phyloP scores from a whole-genome alignment of 306 rosid genomes.

The Geum urbanum region DNA sequence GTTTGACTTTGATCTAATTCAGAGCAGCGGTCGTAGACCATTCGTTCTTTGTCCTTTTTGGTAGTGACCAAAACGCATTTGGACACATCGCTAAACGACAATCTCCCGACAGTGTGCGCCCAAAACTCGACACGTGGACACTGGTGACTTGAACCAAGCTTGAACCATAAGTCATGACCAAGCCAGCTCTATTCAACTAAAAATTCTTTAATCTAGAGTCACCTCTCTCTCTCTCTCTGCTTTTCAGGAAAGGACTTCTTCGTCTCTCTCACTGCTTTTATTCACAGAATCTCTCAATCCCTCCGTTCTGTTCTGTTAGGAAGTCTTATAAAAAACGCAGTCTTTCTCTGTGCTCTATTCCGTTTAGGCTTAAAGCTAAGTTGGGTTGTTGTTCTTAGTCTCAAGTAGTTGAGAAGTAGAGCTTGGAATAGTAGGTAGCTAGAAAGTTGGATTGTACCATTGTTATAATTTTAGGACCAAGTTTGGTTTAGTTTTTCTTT shows the following conservation, averaged over 20 bases:
- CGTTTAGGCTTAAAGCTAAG: slow-evolving; percentile 15
- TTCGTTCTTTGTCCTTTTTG: background rate
- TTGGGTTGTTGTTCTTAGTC: background rate
- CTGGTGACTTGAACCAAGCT: slow-evolving; percentile 26
- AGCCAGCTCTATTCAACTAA: background rate
- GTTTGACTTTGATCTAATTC: background rate
- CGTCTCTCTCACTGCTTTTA: background rate
- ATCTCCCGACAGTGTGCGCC: slow-evolving; percentile 23
- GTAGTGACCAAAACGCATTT: slow-evolving; percentile 8
- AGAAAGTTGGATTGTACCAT: background rate
- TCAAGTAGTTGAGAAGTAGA: background rate
- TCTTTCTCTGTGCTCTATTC: background rate
- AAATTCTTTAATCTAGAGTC: slow-evolving; percentile 3
- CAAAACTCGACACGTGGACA: slow-evolving; percentile 24
- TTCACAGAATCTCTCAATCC: slow-evolving; percentile 18
- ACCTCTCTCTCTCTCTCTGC: slow-evolving; percentile 12
- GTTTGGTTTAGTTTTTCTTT: background rate
- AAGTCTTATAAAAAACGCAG: slow-evolving; percentile 5
- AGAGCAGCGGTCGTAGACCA: slow-evolving; percentile 1
- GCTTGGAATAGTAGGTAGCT: background rate
- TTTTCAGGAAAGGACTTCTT: slow-evolving; percentile 5
- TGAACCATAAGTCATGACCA: slow-evolving; percentile 28
- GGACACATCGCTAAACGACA: slow-evolving; percentile 42
- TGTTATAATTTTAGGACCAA: background rate
- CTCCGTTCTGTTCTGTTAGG: background rate